Percentiles rank a stretch among this genome's conserved stretches.
These are phyloP conservation scores for Plectosphaerella plurivora DNA, from an alignment of 2,329 filamentous ascomycete genomes.

Conservation along the genomic window DNA sequence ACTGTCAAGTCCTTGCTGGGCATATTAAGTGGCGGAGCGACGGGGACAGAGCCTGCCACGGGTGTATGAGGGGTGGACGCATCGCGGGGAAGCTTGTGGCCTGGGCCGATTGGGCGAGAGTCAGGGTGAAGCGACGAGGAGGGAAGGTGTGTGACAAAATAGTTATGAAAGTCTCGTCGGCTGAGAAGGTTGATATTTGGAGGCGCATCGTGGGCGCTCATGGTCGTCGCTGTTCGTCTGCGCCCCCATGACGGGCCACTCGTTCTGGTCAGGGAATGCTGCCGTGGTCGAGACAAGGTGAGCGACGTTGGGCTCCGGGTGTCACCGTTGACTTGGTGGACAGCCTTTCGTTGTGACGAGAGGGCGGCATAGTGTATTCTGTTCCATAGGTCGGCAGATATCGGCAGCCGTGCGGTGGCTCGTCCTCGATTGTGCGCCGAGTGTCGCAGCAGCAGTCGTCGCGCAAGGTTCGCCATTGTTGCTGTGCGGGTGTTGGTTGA, in stretches of 20 bases:
- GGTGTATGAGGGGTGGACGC: slow-evolving; percentile 75
- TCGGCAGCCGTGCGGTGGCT: not conserved
- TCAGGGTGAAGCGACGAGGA: slow-evolving; percentile 92
- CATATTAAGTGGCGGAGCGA: slow-evolving; percentile 55
- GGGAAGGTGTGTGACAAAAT: slow-evolving; percentile 94
- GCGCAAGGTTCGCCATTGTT: not conserved
- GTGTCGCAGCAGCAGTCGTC: slow-evolving; percentile 1
- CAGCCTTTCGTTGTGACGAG: not conserved
- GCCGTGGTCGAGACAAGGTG: not conserved
- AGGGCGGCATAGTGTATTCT: not conserved
- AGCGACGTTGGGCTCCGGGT: not conserved
- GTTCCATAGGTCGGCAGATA: slow-evolving; percentile 1
- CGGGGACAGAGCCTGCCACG: slow-evolving; percentile 48
- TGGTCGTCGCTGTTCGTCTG: not conserved
- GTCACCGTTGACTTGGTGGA: not conserved
- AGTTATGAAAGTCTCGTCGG: slow-evolving; percentile 74
- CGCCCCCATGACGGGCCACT: not conserved
- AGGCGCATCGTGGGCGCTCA: not conserved
- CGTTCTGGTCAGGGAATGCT: not conserved
- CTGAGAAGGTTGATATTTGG: not conserved
- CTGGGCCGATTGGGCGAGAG: slow-evolving; percentile 60
- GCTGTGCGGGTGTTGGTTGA: not conserved
- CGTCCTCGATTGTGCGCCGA: slow-evolving; percentile 1
- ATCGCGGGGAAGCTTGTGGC: slow-evolving; percentile 82
- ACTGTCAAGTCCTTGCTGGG: slow-evolving; percentile 77